phyloP scores from a whole-genome alignment of 495 filamentous ascomycete species.

The Aspergillus saccharolyticus region DNA sequence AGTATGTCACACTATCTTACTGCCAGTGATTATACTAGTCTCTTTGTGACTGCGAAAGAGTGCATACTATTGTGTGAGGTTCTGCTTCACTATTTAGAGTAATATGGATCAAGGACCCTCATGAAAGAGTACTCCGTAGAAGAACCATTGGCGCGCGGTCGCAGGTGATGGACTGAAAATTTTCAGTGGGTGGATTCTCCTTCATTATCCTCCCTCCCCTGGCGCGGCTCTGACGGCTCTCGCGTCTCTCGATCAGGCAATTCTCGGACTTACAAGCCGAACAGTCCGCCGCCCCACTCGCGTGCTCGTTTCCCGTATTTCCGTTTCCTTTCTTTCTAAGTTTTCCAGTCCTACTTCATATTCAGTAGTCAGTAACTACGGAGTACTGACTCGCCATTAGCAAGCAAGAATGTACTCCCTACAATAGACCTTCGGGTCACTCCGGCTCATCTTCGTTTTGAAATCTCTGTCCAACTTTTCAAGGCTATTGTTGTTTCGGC shows the following conservation, averaged over 20 bases:
- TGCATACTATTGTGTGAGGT: too few relatives aligned
- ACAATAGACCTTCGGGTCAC: too few relatives aligned
- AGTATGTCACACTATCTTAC: too few relatives aligned
- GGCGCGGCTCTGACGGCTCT: constrained; percentile 12
- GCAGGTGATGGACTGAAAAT: not conserved
- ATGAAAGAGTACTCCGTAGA: constrained; percentile 11
- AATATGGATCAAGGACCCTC: not conserved
- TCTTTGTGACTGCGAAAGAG: too few relatives aligned
- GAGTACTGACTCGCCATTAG: too few relatives aligned
- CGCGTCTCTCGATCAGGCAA: constrained; percentile 16
- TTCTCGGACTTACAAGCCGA: constrained; percentile 14
- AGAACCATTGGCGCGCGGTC: constrained; percentile 6
- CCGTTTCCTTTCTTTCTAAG: not conserved
- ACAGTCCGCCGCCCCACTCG: constrained; percentile 5
- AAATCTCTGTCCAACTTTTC: not conserved
- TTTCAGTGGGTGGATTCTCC: not conserved
- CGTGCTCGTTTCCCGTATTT: constrained; percentile 10
- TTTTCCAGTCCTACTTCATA: too few relatives aligned
- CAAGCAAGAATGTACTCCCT: too few relatives aligned
- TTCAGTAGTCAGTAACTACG: too few relatives aligned
- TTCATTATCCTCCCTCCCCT: not conserved
- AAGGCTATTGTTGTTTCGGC: not conserved
- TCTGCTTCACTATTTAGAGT: too few relatives aligned
- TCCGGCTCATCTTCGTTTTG: not conserved
- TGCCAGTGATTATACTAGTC: too few relatives aligned